Base-by-base conservation (phyloP, 441 rosid species). In the Aquilaria agallochum region DNA sequence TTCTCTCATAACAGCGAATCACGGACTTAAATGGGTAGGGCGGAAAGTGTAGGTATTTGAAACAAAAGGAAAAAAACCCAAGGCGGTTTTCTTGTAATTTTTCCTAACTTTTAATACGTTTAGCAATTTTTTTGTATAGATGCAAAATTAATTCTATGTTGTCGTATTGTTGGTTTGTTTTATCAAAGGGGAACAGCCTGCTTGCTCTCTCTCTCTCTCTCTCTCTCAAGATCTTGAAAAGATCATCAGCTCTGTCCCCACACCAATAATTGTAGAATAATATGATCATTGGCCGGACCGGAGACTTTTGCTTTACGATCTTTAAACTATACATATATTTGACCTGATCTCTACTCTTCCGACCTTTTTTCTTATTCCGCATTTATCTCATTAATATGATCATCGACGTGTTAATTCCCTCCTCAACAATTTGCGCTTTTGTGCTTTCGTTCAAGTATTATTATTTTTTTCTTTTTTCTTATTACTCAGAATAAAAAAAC, bases 121-220 rank as follows among this genome's bases (percentile, higher is more conserved):
- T 20, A 20, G 27, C 27, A 20, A 20, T 20, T 20, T 20, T 20
- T 20, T 20, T 20, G 27, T 20, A 20, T 20, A 20, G 27, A 20
- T 20, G 27, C 27, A 20, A 20, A 20, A 20, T 20, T 20, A 20
- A 20, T 20, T 20, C 27, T 20, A 20, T 20, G 1, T 20, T 20
- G 27, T 20, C 27, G 27, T 20, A 20, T 20, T 20, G 27, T 20
- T 20, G 27, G 27, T 20, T 32, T 64, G 55, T 64, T 59, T 71
- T 76, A 68, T 71, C 62, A 72, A 77, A 79, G 79, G 82, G 74
- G 77, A 78, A 86, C 86, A 89, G 96, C 87, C 78, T 78, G 82
- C 89, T 75, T 80, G 27, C 27, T 20, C 27, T 20, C 27, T 20
- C 27, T 20, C 27, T 20, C 27, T 20, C 27, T 20, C 27, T 20